These are phyloP conservation scores for Phytophthora sp. DNA, from an alignment of 352 stramenopile species.

Conservation along the genomic window DNA sequence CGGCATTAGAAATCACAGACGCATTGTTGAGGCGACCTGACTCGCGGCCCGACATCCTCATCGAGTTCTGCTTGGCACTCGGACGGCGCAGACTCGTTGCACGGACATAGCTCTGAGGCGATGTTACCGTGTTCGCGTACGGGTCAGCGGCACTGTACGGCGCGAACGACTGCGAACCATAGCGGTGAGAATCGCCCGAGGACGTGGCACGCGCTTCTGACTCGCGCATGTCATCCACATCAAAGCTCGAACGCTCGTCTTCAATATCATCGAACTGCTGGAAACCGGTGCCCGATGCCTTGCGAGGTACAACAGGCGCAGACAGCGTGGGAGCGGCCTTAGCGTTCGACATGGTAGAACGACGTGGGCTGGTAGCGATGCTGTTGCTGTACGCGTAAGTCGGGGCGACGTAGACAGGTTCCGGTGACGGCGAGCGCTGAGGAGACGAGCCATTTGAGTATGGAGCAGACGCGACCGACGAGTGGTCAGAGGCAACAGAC, in stretches of 20 bases:
- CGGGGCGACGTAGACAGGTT: conserved; percentile 24
- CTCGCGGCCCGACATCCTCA: conserved; percentile 25
- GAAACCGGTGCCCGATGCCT: conserved; percentile 24
- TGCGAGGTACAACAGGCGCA: conserved; percentile 43
- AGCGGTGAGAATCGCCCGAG: conserved; percentile 14
- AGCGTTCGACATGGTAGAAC: conserved; percentile 18
- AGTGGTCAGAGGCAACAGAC: conserved; percentile 17
- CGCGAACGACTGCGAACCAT: conserved; percentile 25
- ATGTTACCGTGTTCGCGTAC: conserved; percentile 62
- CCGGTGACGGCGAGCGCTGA: conserved; percentile 12
- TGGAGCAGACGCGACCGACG: conserved; percentile 19
- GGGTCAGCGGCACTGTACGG: conserved; percentile 37
- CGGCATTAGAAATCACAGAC: conserved; percentile 27
- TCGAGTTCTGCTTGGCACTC: conserved; percentile 42
- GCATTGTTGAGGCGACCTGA: conserved; percentile 28
- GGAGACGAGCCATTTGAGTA: conserved; percentile 19
- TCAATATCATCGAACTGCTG: conserved; percentile 45
- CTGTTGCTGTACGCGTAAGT: conserved; percentile 36
- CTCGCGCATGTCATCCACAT: conserved; percentile 83
- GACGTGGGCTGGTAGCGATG: conserved; percentile 35
- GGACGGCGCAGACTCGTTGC: conserved; percentile 65
- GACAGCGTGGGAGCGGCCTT: conserved; percentile 42
- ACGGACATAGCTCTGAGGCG: conserved; percentile 76
- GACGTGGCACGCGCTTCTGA: conserved; percentile 49
- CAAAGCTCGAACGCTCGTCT: conserved; percentile 76